phyloP scores from a whole-genome alignment of 306 rosid species.

The Sindora glabra region DNA sequence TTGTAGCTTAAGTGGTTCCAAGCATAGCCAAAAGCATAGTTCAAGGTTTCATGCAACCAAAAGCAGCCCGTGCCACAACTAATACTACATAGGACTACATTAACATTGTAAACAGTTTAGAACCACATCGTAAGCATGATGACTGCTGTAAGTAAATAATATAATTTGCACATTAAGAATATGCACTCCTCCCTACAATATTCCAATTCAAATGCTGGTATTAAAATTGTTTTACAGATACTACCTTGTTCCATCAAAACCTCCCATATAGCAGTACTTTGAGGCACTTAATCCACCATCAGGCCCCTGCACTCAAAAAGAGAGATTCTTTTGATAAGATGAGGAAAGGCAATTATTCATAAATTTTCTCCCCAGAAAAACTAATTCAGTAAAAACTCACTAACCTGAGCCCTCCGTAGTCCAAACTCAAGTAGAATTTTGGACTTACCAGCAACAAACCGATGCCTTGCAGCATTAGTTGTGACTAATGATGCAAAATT shows the following conservation, averaged over 20 bases:
- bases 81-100: background rate
- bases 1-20: no score
- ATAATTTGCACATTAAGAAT: background rate
- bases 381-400: slow-evolving; percentile 5
- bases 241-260: slow-evolving; percentile 95
- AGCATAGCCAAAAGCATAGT: no score
- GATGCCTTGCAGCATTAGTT: slow-evolving; percentile 94
- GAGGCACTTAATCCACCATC: slow-evolving; percentile 94
- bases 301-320: slow-evolving; percentile 63
- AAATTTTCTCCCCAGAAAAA: background rate
- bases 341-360: background rate
- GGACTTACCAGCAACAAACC: slow-evolving; percentile 84
- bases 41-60: background rate
- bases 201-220: background rate
- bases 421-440: slow-evolving; percentile 90
- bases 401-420: slow-evolving; percentile 79
- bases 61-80: background rate
- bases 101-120: background rate
- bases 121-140: background rate
- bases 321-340: slow-evolving; percentile 13
- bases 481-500: slow-evolving; percentile 80
- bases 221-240: slow-evolving; percentile 3
- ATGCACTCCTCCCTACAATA: background rate
- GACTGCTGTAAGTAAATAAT: background rate
- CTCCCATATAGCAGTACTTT: slow-evolving; percentile 88